These are phyloP conservation scores for Aspergillus brunneoviolaceus DNA, from an alignment of 2,329 filamentous ascomycete species.

Conservation along the genomic window DNA sequence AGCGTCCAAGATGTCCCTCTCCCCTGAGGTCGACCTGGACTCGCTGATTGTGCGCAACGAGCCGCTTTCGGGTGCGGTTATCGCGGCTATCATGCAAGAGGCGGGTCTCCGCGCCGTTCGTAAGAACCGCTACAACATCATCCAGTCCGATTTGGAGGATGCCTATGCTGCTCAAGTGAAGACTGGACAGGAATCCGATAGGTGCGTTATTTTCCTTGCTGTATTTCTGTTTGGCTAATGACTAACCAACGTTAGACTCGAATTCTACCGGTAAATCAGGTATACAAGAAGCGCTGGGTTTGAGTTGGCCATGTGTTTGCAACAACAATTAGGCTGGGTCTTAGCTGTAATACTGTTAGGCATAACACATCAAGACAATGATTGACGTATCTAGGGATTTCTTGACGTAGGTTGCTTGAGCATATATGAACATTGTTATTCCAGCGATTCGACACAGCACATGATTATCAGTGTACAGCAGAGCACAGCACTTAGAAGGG, in stretches of 20 bases:
- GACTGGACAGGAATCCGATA: conserved; percentile 67
- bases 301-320: conserved; percentile 16
- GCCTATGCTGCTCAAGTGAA: conserved; percentile 97
- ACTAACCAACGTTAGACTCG: conserved; percentile 67
- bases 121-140: conserved; percentile 99
- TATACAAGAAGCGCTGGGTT: conserved; percentile 2
- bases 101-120: conserved; percentile 89
- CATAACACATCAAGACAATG: conserved; percentile 20
- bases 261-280: conserved; percentile 71
- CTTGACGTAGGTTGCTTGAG: background rate
- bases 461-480: background rate
- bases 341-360: conserved; percentile 31
- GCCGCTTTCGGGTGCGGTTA: conserved; percentile 89
- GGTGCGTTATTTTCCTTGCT: conserved; percentile 38
- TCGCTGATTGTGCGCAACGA: conserved; percentile 96
- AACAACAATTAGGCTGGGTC: conserved; percentile 24
- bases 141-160: conserved; percentile 93
- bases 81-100: conserved; percentile 99
- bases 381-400: conserved; percentile 8
- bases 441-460: background rate
- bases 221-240: conserved; percentile 22
- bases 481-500: no score
- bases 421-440: no score
- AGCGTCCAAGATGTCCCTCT: conserved; percentile 92
- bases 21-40: conserved; percentile 94